phyloP scores from a whole-genome alignment of 441 rosid genomes.

The Populus hybrid region DNA sequence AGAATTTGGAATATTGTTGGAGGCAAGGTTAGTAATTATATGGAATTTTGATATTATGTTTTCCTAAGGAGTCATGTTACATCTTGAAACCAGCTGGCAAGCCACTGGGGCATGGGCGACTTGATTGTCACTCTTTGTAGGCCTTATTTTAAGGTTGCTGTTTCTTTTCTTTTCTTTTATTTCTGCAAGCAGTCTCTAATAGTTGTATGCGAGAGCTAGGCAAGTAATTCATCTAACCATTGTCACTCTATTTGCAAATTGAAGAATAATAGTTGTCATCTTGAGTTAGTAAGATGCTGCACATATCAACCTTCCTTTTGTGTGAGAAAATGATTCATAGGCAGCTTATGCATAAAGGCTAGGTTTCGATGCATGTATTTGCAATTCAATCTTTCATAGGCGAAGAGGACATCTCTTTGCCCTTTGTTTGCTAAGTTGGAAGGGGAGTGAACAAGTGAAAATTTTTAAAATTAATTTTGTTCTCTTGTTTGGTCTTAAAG shows the following conservation, averaged over 20 bases:
- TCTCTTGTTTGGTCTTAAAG: background rate
- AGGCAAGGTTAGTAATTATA: conserved; percentile 54
- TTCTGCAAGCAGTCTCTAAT: background rate
- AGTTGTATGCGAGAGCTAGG: background rate
- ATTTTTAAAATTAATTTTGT: background rate
- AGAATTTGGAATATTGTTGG: conserved; percentile 76
- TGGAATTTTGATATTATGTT: background rate
- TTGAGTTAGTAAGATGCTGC: background rate
- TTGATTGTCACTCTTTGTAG: background rate
- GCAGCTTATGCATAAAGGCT: background rate
- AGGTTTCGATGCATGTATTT: background rate
- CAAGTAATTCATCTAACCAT: background rate
- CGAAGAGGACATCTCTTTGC: background rate
- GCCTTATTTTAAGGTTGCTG: background rate
- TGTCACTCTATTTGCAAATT: background rate
- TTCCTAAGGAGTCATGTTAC: background rate
- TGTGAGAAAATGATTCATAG: background rate
- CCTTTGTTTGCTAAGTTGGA: background rate
- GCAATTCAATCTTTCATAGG: background rate
- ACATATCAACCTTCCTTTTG: background rate
- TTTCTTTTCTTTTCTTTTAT: background rate
- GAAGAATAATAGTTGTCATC: conserved; percentile 1
- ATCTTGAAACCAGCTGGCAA: background rate
- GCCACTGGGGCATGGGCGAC: background rate
- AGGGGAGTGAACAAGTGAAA: background rate